These are phyloP conservation scores for Candida koratica DNA, from an alignment of 805 yeast species.

Conservation along the genomic window DNA sequence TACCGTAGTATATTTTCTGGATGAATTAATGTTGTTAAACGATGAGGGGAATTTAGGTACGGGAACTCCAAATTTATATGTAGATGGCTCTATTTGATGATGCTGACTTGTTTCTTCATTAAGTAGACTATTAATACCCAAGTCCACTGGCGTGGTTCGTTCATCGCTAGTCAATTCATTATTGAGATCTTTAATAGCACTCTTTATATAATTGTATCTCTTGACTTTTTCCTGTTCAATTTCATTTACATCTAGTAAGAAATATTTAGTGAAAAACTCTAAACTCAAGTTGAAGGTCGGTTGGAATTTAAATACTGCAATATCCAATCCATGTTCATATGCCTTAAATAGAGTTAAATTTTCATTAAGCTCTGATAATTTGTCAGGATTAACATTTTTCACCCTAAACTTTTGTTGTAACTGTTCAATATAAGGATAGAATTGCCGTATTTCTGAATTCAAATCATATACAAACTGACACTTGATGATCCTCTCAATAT, in stretches of 20 bases:
- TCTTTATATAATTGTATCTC: constrained; percentile 7
- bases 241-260: constrained; percentile 5
- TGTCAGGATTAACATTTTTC: neutral
- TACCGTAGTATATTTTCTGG: constrained; percentile 1
- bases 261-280: constrained; percentile 4
- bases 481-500: constrained; percentile 7
- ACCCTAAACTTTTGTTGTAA: constrained; percentile 2
- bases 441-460: constrained; percentile 6
- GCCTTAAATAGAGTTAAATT: constrained; percentile 2
- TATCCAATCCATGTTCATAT: constrained; percentile 3
- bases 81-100: neutral
- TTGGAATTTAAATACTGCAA: constrained; percentile 5
- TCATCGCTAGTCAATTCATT: constrained; percentile 5
- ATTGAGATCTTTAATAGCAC: neutral
- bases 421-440: constrained; percentile 1
- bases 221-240: constrained; percentile 1
- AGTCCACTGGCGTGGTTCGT: too few relatives aligned
- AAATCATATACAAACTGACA: constrained; percentile 12
- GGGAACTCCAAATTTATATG: constrained; percentile 8
- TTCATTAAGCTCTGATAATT: constrained; percentile 6
- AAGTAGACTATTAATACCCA: constrained; percentile 10
- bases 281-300: constrained; percentile 1
- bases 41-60: constrained; percentile 8
- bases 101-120: constrained; percentile 1
- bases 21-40: constrained; percentile 4